Evolutionary conservation across 1,284 basidiomycete species (phyloP).

Genomic region (Apiotrichum montevideense): DNA sequence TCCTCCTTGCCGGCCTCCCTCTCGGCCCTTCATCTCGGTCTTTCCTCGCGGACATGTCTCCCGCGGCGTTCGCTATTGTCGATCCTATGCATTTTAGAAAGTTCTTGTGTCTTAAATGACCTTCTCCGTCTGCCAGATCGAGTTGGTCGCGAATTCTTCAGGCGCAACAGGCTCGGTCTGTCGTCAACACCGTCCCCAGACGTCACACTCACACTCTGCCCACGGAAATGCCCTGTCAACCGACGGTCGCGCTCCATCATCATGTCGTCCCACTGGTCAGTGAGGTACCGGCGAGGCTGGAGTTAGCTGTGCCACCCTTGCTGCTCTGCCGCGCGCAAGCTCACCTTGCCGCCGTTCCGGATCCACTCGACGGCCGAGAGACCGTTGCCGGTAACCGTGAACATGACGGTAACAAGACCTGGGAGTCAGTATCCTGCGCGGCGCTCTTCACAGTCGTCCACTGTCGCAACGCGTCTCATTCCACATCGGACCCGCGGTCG

Average conservation of each 20-base stretch:
- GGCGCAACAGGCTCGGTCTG: conserved; percentile 70
- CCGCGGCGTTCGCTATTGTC: background rate
- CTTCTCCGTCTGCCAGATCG: conserved; percentile 65
- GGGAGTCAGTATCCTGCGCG: background rate
- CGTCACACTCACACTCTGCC: conserved; percentile 63
- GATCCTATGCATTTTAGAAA: conserved; percentile 15
- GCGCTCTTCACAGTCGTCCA: too few species aligned
- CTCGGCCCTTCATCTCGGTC: too few species aligned
- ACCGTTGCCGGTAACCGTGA: conserved; percentile 78
- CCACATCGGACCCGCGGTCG: too few species aligned
- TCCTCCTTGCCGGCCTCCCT: too few species aligned
- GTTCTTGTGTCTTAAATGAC: conserved; percentile 2
- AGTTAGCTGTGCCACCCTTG: background rate
- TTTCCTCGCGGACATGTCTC: too few species aligned
- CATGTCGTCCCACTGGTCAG: conserved; percentile 87
- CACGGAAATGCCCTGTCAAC: conserved; percentile 78
- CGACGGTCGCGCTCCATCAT: conserved; percentile 87
- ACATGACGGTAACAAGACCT: conserved; percentile 83
- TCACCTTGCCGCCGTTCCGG: conserved; percentile 84
- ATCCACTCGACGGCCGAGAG: conserved; percentile 67
- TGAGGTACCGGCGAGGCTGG: conserved; percentile 67
- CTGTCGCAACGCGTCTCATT: too few species aligned
- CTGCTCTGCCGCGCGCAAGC: conserved; percentile 19
- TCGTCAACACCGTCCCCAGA: background rate
- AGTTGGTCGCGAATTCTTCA: conserved; percentile 67